Evolutionary conservation across 441 rosid genomes (phyloP).

Genomic region (Kokia cookei): DNA sequence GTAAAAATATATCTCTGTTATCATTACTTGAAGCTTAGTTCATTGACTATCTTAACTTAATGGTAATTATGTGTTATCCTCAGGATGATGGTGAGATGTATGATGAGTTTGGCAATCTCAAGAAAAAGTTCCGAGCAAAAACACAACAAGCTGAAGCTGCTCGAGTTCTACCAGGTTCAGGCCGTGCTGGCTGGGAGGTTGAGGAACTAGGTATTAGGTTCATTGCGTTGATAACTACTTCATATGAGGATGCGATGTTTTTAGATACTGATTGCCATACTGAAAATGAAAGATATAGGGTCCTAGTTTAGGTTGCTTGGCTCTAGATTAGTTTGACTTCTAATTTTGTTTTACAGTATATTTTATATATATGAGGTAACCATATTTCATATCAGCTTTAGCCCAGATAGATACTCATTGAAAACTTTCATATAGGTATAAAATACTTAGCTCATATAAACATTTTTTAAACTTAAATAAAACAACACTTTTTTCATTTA

Average conservation of each 20-base stretch:
- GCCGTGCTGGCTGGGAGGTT: conserved; percentile 98
- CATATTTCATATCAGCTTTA: neutral
- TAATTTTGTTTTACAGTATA: too few species aligned
- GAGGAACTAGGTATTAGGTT: conserved; percentile 68
- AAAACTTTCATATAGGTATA: neutral
- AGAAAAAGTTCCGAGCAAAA: conserved; percentile 92
- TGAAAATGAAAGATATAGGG: neutral
- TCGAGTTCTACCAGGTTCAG: conserved; percentile 61
- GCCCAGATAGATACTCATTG: neutral
- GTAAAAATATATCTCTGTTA: conserved; percentile 24
- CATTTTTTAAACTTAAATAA: too few species aligned
- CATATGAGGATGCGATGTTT: neutral
- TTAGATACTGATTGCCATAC: neutral
- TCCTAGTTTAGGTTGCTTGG: too few species aligned
- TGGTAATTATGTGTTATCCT: neutral
- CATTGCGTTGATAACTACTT: neutral
- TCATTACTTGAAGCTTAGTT: conserved; percentile 3
- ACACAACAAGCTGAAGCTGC: conserved; percentile 68
- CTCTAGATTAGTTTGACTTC: neutral
- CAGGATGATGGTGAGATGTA: conserved; percentile 98
- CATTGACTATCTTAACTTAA: conserved; percentile 11
- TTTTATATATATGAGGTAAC: too few species aligned
- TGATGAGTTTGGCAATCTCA: conserved; percentile 97
- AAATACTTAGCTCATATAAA: too few species aligned
- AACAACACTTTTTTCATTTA: too few species aligned